Base-by-base conservation (phyloP, 352 stramenopile genomes). In the Globisporangium iwayamae region DNA sequence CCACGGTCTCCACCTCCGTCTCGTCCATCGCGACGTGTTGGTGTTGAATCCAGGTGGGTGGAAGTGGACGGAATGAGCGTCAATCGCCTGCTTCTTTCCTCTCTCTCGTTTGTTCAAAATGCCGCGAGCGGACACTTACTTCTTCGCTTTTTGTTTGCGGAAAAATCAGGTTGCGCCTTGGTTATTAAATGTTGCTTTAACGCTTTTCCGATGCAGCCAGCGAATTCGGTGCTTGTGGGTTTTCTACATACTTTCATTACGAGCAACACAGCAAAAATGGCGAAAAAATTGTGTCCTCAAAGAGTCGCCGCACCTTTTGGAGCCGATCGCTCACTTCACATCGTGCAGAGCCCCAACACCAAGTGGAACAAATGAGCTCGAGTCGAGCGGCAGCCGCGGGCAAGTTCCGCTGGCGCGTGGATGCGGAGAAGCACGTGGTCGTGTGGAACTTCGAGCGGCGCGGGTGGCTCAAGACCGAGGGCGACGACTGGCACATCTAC, bases 401-500 rank as follows among this genome's bases (percentile, higher is more conserved):
- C 43, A 82, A 77, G 56, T 88, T 91, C 53, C 77, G 73, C 47
- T 91, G 83, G 83, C 75, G 76, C 39, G 76, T 90, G 4, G 81
- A 93, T 65, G 57, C 79, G 5, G 83, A 93, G 66, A 93, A 93
- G 66, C 82, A 90, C 72, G 83, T 93, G 22, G 81, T 93, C 1
- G 77, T 86, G 59, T 93, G 81, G 81, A 93, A 90, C 64, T 91
- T 90, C 63, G 84, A 91, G 70, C 81, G 89, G 48, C 82, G 89
- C 41, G 87, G 89, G 43, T 97, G 89, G 88, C 68, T 76, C 52
- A 90, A 89, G 36, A 91, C 88, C 0, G 83, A 93, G 28, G 79
- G 77, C 5, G 85, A 95, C 58, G 92, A 98, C 79, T 97, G 92
- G 92, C 96, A 98, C 71, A 81, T 98, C 62, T 98, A 96, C 75